A percentile compares a stretch with the other conserved stretches of the same genome.
phyloP scores from a whole-genome alignment of 495 filamentous ascomycete genomes.

The Rostrohypoxylon terebratum region DNA sequence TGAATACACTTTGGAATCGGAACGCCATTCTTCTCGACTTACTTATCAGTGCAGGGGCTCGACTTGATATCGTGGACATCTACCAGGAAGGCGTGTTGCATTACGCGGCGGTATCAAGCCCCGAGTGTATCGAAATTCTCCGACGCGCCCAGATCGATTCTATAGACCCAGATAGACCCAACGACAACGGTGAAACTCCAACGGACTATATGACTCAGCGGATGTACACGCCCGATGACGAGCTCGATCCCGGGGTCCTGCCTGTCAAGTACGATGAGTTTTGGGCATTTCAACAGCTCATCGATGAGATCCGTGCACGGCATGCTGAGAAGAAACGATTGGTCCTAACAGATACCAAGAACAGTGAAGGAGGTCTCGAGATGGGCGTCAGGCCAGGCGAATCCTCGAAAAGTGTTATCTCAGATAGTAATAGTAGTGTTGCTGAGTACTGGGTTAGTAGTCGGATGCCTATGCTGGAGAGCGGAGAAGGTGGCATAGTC shows the following conservation, averaged over 20 bases:
- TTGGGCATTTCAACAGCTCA: neutral
- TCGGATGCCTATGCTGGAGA: neutral
- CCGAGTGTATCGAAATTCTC: neutral
- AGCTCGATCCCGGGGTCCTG: neutral
- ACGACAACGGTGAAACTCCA: neutral
- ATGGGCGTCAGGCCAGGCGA: neutral
- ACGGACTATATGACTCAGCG: neutral
- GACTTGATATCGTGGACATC: neutral
- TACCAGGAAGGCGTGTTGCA: neutral
- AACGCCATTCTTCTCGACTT: neutral
- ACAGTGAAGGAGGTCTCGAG: no score
- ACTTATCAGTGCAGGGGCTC: neutral
- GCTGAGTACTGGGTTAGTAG: neutral
- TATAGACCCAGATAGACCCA: neutral
- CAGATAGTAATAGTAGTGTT: neutral
- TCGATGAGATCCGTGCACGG: neutral
- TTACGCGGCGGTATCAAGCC: neutral
- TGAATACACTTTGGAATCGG: neutral
- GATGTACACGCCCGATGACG: neutral
- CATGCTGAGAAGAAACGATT: neutral
- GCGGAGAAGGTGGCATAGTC: neutral
- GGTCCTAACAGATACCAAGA: neutral
- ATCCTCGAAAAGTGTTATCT: neutral
- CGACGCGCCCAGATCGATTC: neutral
- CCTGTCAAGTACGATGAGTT: neutral